Conservation (phyloP, 352 stramenopile species). For the Phytopythium delawarense region DNA sequence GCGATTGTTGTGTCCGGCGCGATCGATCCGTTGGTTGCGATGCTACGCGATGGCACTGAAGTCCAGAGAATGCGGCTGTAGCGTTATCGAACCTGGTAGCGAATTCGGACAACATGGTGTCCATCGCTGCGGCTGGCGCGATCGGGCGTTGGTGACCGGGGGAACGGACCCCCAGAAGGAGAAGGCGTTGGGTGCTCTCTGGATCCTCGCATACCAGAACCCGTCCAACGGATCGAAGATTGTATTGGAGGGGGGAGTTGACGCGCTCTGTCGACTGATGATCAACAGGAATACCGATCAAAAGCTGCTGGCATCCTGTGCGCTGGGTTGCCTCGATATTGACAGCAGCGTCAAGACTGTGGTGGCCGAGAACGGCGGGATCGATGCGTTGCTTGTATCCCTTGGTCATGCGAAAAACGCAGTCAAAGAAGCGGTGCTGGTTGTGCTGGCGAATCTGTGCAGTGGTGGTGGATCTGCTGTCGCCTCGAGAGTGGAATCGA, state of each 20-base stretch:
- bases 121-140: not conserved
- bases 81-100: no score
- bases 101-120: not conserved
- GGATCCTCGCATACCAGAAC: not conserved
- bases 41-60: no score
- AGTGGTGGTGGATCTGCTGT: not conserved
- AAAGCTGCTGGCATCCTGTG: not conserved
- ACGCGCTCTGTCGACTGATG: not conserved
- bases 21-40: no score
- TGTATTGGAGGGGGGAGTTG: not conserved
- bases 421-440: not conserved
- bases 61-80: no score
- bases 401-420: not conserved
- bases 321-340: not conserved
- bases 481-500: not conserved
- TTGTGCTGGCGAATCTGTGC: not conserved
- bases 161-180: not conserved
- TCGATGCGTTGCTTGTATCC: not conserved
- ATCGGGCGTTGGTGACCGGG: not conserved
- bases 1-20: no score
- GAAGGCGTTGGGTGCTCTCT: not conserved
- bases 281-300: not conserved
- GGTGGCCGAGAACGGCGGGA: not conserved
- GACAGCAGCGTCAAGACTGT: not conserved
- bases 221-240: not conserved